Evolutionary conservation across 139 green algal genomes (phyloP), one percentile per base, ranked within the genome.

Genomic region (Pycnococcus provasolii): DNA sequence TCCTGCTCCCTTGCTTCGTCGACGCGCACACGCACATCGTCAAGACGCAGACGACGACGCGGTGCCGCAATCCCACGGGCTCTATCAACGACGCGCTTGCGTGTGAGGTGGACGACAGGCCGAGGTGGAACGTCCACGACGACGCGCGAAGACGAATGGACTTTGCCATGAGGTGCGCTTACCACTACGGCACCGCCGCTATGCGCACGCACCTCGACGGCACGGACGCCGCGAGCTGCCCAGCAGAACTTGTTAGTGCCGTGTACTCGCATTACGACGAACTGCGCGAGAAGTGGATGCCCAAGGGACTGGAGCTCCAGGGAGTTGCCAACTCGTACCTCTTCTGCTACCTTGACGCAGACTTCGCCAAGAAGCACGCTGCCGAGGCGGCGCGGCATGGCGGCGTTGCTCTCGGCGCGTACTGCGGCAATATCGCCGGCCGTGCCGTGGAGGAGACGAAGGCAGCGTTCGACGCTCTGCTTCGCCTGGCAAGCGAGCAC

Each of bases 1-100:
- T 62, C 2, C 57, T 62, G 26, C 2, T 39, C 1, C 57, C 57
- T 41, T 39, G 15, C 15, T 62, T 62, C 40, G 37, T 62, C 26
- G 57, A 62, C 57, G 57, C 57, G 3, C 57, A 62, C 57, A 62
- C 57, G 57, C 57, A 62, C 40, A n/a, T 62, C 2, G n/a, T 39
- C 3, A 62, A 62, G 43, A 62, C 57, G 57, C 57, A 62, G 26
- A 41, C 57, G 57, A 39, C 43, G 2, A 9, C 37, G 40, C 37
- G 57, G 57, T 62, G 57, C 57, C 37, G 57, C 2, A 62, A 62
- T 41, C 57, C 57, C 2, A 44, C 57, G 2, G 57, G 57, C 4
- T 15, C 2, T 2, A 62, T 62, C 37, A 40, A 40, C 2, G 57
- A 62, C 3, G 57, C 57, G 57, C 57, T 62, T 2, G 57, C 26